Evolutionary conservation across 129 eudicot species (phyloP), one percentile per base, ranked within the genome.

Genomic region (Heracleum sosnowskyi): DNA sequence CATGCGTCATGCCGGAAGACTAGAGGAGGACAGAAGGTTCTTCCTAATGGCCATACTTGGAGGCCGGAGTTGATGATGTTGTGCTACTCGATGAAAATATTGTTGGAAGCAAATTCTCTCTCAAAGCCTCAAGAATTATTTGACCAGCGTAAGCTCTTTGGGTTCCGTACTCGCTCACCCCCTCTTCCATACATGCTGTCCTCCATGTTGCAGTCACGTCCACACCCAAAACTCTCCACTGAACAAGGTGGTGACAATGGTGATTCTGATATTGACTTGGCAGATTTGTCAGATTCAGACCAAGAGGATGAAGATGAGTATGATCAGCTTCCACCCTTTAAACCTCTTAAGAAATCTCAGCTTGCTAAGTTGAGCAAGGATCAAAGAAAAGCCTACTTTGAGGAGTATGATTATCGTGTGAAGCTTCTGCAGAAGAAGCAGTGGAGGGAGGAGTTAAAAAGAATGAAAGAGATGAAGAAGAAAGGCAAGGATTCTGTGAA

Each of bases 321-420:
- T 51, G 99, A 96, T 73, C 93, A 96, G 90, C 99, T 96, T 24
- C 99, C 99, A 3, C 97, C 99, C 1, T 96, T 96, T 39, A 90
- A 92, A 83, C 97, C 99, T 46, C 88, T 96, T 74, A 89, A 74
- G 81, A 90, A 84, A 78, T 74, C 89, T 53, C 97, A 92, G 74
- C 79, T 96, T n/a, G 83, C 89, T 5, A 96, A 86, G 81, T 97
- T 96, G 60, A 92, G 86, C 81, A 78, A 66, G n/a, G 99, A 96
- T 69, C 97, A 96, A 82, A 90, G 75, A 82, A 90, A 87, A 66
- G 97, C 97, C 10, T 96, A 96, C 74, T 96, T 89, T 28, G 99
- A 96, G 72, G 99, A 96, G 85, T 96, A 90, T 36, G 99, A 96
- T 82, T 96, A 96, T 33, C 84, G 99, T 4, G 99, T 96, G 68